Conservation (phyloP, 148 eudicot species). For the Heliosperma pusillum region DNA sequence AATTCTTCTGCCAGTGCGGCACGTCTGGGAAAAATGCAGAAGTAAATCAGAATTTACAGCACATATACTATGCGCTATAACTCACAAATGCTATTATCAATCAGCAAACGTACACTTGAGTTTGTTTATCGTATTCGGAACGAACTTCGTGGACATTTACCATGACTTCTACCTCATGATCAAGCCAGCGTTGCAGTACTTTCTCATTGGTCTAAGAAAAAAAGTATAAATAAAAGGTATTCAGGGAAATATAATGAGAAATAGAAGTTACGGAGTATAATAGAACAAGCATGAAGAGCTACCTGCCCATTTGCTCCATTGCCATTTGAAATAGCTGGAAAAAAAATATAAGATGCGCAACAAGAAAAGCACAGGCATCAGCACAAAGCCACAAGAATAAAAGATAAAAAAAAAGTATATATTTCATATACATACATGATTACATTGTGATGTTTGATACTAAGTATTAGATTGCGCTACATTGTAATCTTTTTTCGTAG, state of each 20-base stretch:
- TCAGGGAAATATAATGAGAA: slow-evolving; percentile 5
- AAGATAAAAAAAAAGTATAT: not conserved
- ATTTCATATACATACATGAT: too few relatives aligned
- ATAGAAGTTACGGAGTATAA: not conserved
- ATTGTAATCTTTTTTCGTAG: not conserved
- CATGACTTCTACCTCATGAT: slow-evolving; percentile 95
- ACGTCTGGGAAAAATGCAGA: slow-evolving; percentile 56
- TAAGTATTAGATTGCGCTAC: too few relatives aligned
- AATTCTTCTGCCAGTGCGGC: slow-evolving; percentile 94
- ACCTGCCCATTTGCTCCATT: slow-evolving; percentile 88
- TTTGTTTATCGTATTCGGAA: slow-evolving; percentile 91
- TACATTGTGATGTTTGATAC: not conserved
- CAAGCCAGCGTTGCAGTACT: slow-evolving; percentile 94
- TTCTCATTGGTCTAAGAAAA: slow-evolving; percentile 76
- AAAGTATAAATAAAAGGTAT: slow-evolving; percentile 7
- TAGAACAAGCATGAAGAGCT: slow-evolving; percentile 12
- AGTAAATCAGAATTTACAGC: not conserved
- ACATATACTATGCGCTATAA: slow-evolving; percentile 9
- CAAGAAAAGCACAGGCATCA: slow-evolving; percentile 23
- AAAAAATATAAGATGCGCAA: slow-evolving; percentile 21
- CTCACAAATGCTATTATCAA: slow-evolving; percentile 1
- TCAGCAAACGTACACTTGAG: slow-evolving; percentile 79
- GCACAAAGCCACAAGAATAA: slow-evolving; percentile 4
- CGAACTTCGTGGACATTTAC: slow-evolving; percentile 99
- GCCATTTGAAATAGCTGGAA: slow-evolving; percentile 61